Evolutionary conservation across 192 early-diverging fungal species (phyloP).

Genomic region (Phycomyces nitens): DNA sequence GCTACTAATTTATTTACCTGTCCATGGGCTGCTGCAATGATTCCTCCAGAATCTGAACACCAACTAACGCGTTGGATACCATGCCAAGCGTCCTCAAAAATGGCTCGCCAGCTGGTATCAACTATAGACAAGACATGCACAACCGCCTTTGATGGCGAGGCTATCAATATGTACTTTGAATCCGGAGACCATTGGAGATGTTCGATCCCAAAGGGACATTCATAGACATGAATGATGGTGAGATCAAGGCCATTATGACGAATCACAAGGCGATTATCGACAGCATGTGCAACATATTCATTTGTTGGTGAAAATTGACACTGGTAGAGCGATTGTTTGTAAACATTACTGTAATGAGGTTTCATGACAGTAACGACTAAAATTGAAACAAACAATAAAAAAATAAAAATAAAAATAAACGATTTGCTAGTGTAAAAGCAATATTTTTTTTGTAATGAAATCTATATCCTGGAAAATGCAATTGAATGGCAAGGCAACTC

Average conservation of each 20-base stretch:
- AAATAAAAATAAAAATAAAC: too few species aligned
- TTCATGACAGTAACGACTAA: neutral
- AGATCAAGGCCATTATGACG: conserved; percentile 59
- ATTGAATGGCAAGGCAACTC: too few species aligned
- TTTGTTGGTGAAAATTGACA: conserved; percentile 60
- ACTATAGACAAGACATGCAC: conserved; percentile 57
- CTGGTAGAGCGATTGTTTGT: conserved; percentile 57
- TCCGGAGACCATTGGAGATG: conserved; percentile 65
- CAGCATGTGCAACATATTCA: conserved; percentile 66
- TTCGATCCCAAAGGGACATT: conserved; percentile 45
- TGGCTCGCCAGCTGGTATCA: conserved; percentile 54
- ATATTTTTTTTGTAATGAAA: too few species aligned
- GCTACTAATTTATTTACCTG: conserved; percentile 1
- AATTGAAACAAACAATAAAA: too few species aligned
- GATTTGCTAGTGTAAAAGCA: too few species aligned
- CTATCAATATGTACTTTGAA: conserved; percentile 55
- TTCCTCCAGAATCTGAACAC: conserved; percentile 47
- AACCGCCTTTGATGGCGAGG: conserved; percentile 40
- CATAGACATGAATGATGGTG: conserved; percentile 57
- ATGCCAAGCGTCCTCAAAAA: conserved; percentile 49
- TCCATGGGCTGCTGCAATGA: conserved; percentile 51
- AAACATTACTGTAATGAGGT: conserved; percentile 30
- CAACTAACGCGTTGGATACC: conserved; percentile 47
- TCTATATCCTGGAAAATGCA: too few species aligned
- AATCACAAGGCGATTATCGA: conserved; percentile 63